Conservation (phyloP, 164 flowering plant genomes). For the Berberis vulgaris region DNA sequence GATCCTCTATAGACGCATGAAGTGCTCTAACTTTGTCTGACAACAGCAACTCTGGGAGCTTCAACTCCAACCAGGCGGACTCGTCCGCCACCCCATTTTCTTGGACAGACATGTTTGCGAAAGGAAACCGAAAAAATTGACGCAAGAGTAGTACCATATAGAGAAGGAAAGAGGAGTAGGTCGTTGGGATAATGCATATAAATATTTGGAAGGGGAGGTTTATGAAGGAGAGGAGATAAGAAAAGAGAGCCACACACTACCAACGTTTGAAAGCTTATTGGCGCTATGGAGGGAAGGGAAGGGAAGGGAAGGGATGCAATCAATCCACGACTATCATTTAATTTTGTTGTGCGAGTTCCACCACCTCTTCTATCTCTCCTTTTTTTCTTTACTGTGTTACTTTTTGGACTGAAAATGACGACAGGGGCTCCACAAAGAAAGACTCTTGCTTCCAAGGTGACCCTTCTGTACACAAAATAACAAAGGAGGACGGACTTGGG, state of each 20-base stretch:
- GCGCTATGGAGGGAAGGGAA: conserved; percentile 24
- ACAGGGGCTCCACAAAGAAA: background rate
- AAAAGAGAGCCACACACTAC: conserved; percentile 84
- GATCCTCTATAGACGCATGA: conserved; percentile 51
- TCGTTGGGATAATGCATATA: conserved; percentile 23
- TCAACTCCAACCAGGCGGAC: conserved; percentile 39
- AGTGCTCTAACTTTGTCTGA: conserved; percentile 34
- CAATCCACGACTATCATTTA: conserved; percentile 36
- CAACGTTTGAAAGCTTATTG: conserved; percentile 30
- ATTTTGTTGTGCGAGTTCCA: background rate
- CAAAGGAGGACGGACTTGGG: background rate
- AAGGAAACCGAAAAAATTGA: background rate
- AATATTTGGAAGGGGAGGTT: conserved; percentile 6
- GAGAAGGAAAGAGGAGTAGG: conserved; percentile 9
- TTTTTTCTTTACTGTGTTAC: background rate
- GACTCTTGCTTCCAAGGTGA: background rate
- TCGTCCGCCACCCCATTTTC: conserved; percentile 25
- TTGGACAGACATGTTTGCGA: conserved; percentile 27
- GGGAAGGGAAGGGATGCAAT: conserved; percentile 9
- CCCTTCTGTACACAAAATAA: conserved; percentile 1
- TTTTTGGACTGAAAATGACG: background rate
- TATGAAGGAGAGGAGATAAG: conserved; percentile 44
- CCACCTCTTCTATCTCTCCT: background rate
- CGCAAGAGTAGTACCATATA: background rate
- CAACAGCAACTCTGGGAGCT: conserved; percentile 40